Base-by-base conservation (phyloP, 2,329 filamentous ascomycete genomes). In the Didymella arachidicola region DNA sequence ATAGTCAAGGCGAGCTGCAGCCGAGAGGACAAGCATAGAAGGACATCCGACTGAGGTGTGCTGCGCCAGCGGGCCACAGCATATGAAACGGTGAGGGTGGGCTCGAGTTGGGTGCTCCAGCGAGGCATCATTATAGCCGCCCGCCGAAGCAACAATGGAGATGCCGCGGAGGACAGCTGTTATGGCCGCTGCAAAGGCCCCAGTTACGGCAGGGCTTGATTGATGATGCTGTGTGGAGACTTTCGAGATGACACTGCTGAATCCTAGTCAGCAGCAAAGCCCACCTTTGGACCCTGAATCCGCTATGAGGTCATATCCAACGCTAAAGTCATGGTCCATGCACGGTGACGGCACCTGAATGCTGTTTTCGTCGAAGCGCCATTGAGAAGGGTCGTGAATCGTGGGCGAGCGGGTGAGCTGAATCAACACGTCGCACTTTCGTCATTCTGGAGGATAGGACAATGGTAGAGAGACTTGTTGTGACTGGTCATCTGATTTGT, bases 401-500 rank as follows among this genome's bases (percentile, higher is more conserved):
- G 18, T 41, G 19, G 38, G 19, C 38, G 38, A 41, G 38, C 38
- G 38, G 38, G 38, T 25, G 19, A 41, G 38, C 18, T 18, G 18
- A 22, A 25, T 41, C 38, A 41, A 41, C 38, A 46, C 44, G 55
- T 53, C 19, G 27, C 44, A 50, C 45, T 53, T 46, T 50, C 56
- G 56, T 59, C 56, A 59, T 51, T 39, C 36, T 49, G 25, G 4
- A 34, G 26, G 38, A 16, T 18, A 42, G n/a, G 19, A 41, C n/a
- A 44, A 29, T 50, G 22, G 44, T 8, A 22, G 25, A 47, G 29
- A 19, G 19, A 10, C 11, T 41, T 14, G 19, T 41, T 44, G 47
- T 57, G 26, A 57, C 56, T 55, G 50, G 42, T 65, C 64, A 72
- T 59, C 41, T 45, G 45, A 53, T 53, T 48, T 48, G 55, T 59